Conservation (phyloP, 2,329 filamentous ascomycete species). For the Phoma sp. region DNA sequence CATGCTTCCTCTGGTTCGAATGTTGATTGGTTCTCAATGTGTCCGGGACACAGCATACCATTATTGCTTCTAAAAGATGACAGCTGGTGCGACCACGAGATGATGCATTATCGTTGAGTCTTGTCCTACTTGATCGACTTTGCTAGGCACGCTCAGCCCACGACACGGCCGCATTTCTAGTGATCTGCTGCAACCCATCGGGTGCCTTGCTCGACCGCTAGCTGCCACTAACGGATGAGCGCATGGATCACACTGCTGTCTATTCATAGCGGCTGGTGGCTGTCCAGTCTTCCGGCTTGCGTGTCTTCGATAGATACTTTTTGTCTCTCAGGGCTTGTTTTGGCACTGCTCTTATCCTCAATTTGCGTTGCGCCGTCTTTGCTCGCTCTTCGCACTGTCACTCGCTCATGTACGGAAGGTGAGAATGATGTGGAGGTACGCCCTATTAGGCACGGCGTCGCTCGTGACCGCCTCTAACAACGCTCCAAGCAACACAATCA, state of each 20-base stretch:
- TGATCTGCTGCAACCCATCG: conserved; percentile 21
- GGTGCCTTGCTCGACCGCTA: conserved; percentile 21
- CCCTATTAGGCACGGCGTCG: conserved; percentile 22
- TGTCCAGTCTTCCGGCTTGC: conserved; percentile 5
- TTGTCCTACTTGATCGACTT: conserved; percentile 1
- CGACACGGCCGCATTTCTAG: conserved; percentile 31
- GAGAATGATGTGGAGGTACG: conserved; percentile 32
- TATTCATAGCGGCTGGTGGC: conserved; percentile 32
- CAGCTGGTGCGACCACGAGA: conserved; percentile 5
- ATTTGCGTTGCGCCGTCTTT: conserved; percentile 17
- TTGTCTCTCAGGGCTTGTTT: conserved; percentile 10
- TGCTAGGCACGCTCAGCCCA: conserved; percentile 19
- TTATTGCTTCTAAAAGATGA: conserved; percentile 4
- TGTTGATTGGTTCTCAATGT: conserved; percentile 7
- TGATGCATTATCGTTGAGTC: conserved; percentile 1
- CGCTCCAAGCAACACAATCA: conserved; percentile 17
- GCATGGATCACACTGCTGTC: conserved; percentile 32
- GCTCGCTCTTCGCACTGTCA: conserved; percentile 19
- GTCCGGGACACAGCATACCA: neutral
- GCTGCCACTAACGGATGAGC: conserved; percentile 24
- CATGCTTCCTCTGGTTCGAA: neutral
- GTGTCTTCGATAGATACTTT: conserved; percentile 8
- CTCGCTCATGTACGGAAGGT: conserved; percentile 17
- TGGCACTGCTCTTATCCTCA: conserved; percentile 4
- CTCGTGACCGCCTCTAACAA: conserved; percentile 23